Conservation (phyloP, 345 rosid genomes). For the Salix purpurea region DNA sequence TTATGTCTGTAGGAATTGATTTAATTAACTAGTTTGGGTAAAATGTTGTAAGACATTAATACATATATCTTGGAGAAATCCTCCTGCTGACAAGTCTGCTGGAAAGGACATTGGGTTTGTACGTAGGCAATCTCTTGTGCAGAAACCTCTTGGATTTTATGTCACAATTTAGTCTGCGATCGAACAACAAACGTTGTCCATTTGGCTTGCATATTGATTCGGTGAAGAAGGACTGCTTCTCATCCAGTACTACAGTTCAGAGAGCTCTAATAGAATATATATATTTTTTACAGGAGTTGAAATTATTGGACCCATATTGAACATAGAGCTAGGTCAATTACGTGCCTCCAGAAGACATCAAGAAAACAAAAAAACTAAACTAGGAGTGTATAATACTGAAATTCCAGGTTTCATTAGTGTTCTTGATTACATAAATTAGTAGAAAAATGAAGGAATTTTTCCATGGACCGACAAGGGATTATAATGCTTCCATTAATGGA, state of each 20-base stretch:
- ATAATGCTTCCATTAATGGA: constrained; percentile 71
- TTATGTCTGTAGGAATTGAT: not conserved
- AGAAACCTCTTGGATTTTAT: constrained; percentile 1
- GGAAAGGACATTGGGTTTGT: not conserved
- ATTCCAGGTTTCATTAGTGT: not conserved
- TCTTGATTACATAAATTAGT: not conserved
- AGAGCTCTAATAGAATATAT: constrained; percentile 14
- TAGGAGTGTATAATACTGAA: not conserved
- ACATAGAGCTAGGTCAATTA: constrained; percentile 6
- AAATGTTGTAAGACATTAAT: not conserved
- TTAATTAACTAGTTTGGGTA: not conserved
- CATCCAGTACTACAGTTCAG: constrained; percentile 31
- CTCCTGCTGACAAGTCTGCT: not conserved
- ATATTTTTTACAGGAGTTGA: not conserved
- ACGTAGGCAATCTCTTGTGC: not conserved
- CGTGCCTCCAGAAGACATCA: not conserved
- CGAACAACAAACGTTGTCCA: constrained; percentile 18
- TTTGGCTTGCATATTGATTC: constrained; percentile 30
- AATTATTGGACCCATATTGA: constrained; percentile 23
- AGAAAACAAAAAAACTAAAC: not conserved
- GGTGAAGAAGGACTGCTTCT: constrained; percentile 46
- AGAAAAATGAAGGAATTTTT: constrained; percentile 7
- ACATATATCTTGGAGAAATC: not conserved
- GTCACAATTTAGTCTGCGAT: not conserved
- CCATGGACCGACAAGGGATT: constrained; percentile 67